These are phyloP conservation scores for Neocatenulostroma microsporum DNA, from an alignment of 2,329 filamentous ascomycete species.

Conservation along the genomic window DNA sequence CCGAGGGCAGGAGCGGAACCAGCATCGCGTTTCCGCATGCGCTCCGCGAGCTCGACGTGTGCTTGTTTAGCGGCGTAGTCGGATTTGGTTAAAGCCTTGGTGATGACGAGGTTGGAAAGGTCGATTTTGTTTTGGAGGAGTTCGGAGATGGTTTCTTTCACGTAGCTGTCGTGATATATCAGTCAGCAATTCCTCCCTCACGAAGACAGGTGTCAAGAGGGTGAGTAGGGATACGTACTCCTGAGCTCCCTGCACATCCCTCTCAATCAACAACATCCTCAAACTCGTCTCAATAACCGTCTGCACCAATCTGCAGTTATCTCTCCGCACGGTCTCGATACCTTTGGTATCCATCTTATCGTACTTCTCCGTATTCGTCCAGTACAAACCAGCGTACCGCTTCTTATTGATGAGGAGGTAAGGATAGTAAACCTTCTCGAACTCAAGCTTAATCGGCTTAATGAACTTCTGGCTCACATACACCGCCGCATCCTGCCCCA, in stretches of 20 bases:
- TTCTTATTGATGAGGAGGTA: slow-evolving; percentile 99
- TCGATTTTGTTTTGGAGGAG: slow-evolving; percentile 95
- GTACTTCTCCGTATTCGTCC: slow-evolving; percentile 88
- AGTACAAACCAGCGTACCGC: slow-evolving; percentile 94
- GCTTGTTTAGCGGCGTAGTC: slow-evolving; percentile 90
- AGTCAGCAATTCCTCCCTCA: slow-evolving; percentile 25
- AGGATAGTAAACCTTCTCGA: slow-evolving; percentile 98
- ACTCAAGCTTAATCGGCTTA: slow-evolving; percentile 97
- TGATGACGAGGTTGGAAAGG: slow-evolving; percentile 99
- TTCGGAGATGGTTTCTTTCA: slow-evolving; percentile 92
- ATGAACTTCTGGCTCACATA: slow-evolving; percentile 88
- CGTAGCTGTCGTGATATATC: slow-evolving; percentile 62
- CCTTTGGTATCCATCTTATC: slow-evolving; percentile 99
- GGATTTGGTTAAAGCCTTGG: slow-evolving; percentile 86
- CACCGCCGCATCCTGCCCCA: slow-evolving; percentile 85
- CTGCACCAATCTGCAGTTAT: slow-evolving; percentile 92
- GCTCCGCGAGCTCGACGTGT: slow-evolving; percentile 87
- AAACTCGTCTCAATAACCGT: slow-evolving; percentile 96
- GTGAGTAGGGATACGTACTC: slow-evolving; percentile 54
- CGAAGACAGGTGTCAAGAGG: slow-evolving; percentile 1
- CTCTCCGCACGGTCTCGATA: slow-evolving; percentile 94
- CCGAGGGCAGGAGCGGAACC: slow-evolving; percentile 88
- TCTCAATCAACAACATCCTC: slow-evolving; percentile 90
- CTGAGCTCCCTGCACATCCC: slow-evolving; percentile 82
- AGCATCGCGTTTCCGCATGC: slow-evolving; percentile 94